phyloP scores from a whole-genome alignment of 306 rosid genomes.

The Malus asiatica region DNA sequence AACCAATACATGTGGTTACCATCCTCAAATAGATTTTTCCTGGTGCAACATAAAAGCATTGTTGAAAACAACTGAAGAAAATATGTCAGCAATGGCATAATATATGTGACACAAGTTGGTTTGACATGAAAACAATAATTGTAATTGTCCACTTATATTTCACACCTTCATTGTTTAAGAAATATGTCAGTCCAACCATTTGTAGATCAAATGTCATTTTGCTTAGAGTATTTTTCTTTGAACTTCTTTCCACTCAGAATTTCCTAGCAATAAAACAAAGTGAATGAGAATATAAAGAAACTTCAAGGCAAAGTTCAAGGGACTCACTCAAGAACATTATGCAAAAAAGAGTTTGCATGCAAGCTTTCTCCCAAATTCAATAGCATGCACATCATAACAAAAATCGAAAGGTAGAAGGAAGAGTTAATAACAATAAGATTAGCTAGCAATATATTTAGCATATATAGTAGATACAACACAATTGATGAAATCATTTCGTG shows the following conservation, averaged over 20 bases:
- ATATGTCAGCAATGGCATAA: conserved; percentile 4
- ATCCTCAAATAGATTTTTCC: conserved; percentile 75
- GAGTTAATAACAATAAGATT: conserved; percentile 1
- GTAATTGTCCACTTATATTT: not conserved
- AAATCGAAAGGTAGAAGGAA: conserved; percentile 12
- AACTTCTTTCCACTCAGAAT: not conserved
- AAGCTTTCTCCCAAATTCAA: conserved; percentile 82
- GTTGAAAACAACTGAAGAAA: conserved; percentile 12
- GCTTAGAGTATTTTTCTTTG: not conserved
- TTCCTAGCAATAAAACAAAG: not conserved
- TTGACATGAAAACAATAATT: not conserved
- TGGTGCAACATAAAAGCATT: conserved; percentile 23
- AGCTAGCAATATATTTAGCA: not conserved
- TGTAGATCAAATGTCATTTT: not conserved
- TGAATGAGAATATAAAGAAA: conserved; percentile 1
- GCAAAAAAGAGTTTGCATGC: conserved; percentile 59
- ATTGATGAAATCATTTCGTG: not conserved
- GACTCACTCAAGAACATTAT: conserved; percentile 78
- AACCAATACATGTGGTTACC: conserved; percentile 79
- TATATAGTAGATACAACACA: not conserved
- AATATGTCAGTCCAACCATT: not conserved
- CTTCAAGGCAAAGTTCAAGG: conserved; percentile 3
- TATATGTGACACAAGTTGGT: not conserved
- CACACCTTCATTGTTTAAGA: not conserved
- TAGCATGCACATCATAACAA: conserved; percentile 43